Conservation (phyloP, 2,329 filamentous ascomycete species). For the Diplodia seriata region DNA sequence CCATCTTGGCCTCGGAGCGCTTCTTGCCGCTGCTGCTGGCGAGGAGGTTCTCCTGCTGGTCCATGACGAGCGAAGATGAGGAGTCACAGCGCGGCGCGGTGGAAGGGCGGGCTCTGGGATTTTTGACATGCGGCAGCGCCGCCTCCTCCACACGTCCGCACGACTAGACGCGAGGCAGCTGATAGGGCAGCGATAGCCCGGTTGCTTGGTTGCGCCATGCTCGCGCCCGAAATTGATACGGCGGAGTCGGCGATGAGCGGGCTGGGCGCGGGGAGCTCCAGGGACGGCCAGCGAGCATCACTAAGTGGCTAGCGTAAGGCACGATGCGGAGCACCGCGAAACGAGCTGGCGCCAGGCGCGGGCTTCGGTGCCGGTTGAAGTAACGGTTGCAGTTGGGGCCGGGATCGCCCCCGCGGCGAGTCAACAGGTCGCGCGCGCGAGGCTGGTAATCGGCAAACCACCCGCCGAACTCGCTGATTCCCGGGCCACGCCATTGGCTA, state of each 20-base stretch:
- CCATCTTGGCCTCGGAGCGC: constrained; percentile 23
- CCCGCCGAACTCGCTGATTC: constrained; percentile 16
- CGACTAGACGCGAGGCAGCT: background rate
- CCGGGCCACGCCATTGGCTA: background rate
- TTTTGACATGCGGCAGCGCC: constrained; percentile 13
- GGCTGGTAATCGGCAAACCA: constrained; percentile 2
- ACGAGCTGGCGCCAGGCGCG: constrained; percentile 17
- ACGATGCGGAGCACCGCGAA: constrained; percentile 2
- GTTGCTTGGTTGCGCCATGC: constrained; percentile 20
- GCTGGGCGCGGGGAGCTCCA: constrained; percentile 14
- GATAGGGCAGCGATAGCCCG: constrained; percentile 33
- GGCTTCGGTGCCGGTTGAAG: constrained; percentile 18
- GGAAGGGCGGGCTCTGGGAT: constrained; percentile 3
- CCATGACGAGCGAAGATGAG: constrained; percentile 1
- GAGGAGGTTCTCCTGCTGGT: constrained; percentile 22
- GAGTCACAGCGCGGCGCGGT: background rate
- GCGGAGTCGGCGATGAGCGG: background rate
- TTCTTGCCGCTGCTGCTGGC: constrained; percentile 27
- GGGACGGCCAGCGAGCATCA: constrained; percentile 18
- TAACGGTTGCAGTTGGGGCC: constrained; percentile 13
- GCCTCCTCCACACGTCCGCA: constrained; percentile 20
- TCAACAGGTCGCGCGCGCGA: constrained; percentile 5
- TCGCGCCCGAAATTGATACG: constrained; percentile 29
- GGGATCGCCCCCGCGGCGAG: constrained; percentile 8
- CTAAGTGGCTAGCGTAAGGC: constrained; percentile 31